These are phyloP conservation scores for Pyrrhoderma noxium DNA, from an alignment of 1,284 basidiomycete species.

Conservation along the genomic window DNA sequence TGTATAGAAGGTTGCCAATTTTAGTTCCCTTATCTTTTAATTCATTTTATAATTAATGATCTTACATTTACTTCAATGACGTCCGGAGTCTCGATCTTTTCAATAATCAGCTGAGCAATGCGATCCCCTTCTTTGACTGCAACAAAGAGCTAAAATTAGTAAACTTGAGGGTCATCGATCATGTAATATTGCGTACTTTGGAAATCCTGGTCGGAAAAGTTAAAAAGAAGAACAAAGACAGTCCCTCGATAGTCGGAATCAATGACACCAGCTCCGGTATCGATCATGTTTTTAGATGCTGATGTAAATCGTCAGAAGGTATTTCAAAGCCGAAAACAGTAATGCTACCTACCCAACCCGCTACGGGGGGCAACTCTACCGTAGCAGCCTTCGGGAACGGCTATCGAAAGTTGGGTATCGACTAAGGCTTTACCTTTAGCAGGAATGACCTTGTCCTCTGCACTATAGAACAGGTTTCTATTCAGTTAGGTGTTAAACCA, in stretches of 20 bases:
- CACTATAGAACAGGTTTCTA: conserved; percentile 37
- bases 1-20: too few species aligned
- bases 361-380: conserved; percentile 93
- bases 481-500: not conserved
- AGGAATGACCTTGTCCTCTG: conserved; percentile 72
- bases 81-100: conserved; percentile 83
- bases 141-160: not conserved
- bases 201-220: conserved; percentile 85
- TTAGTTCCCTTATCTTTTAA: too few species aligned
- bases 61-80: conserved; percentile 80
- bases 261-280: conserved; percentile 94
- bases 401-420: conserved; percentile 86
- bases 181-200: conserved; percentile 35
- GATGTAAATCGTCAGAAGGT: not conserved
- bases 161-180: not conserved
- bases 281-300: conserved; percentile 97
- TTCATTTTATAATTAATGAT: too few species aligned
- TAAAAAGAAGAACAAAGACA: conserved; percentile 93
- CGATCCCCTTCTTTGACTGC: conserved; percentile 88
- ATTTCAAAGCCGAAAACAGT: not conserved
- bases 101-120: conserved; percentile 90
- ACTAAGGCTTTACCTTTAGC: conserved; percentile 85
- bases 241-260: conserved; percentile 94
- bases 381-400: conserved; percentile 89
- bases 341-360: conserved; percentile 68